phyloP scores from a whole-genome alignment of 2,329 filamentous ascomycete genomes.

The Trematosphaeria pertusa region DNA sequence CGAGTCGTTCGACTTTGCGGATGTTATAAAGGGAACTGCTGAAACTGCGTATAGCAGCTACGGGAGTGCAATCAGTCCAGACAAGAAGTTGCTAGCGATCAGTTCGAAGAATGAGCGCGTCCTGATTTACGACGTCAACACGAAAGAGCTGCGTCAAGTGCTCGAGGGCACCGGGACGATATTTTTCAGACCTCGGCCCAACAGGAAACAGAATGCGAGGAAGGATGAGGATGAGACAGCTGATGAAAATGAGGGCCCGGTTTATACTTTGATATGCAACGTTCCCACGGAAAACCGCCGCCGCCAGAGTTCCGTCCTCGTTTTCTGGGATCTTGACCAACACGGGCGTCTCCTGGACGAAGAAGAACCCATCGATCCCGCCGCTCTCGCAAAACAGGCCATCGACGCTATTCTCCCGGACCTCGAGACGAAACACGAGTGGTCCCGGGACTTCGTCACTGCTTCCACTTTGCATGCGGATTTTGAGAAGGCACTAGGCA shows the following conservation, averaged over 20 bases:
- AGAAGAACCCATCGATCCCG: slow-evolving; percentile 34
- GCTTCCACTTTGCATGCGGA: slow-evolving; percentile 26
- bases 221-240: not conserved
- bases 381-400: slow-evolving; percentile 30
- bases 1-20: slow-evolving; percentile 1
- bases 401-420: slow-evolving; percentile 33
- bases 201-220: not conserved
- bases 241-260: slow-evolving; percentile 8
- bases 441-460: slow-evolving; percentile 31
- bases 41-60: slow-evolving; percentile 7
- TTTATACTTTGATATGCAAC: slow-evolving; percentile 31
- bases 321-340: slow-evolving; percentile 37
- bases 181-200: slow-evolving; percentile 19
- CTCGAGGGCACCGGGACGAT: slow-evolving; percentile 31
- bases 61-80: slow-evolving; percentile 24
- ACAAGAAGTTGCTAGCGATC: slow-evolving; percentile 34
- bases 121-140: slow-evolving; percentile 28
- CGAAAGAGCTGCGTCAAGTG: slow-evolving; percentile 28
- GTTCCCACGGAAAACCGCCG: slow-evolving; percentile 8
- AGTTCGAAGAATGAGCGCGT: slow-evolving; percentile 19
- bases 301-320: slow-evolving; percentile 15
- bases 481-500: slow-evolving; percentile 24
- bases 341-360: slow-evolving; percentile 34
- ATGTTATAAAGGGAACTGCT: not conserved
- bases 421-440: slow-evolving; percentile 33